Conservation (phyloP, 305 asterid genomes). For the Fraxinus nigra region DNA sequence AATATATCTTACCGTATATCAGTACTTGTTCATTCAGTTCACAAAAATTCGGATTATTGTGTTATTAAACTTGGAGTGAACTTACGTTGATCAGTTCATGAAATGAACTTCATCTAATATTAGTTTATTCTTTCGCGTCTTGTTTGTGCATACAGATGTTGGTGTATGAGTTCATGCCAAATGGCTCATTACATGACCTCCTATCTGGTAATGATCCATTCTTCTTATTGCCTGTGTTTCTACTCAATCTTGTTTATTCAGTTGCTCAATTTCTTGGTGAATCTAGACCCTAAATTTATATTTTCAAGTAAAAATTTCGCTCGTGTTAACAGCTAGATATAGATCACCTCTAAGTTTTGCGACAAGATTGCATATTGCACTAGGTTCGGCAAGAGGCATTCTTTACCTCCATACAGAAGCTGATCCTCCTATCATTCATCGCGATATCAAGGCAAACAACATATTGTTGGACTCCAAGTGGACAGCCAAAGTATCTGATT, state of each 20-base stretch:
- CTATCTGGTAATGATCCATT: constrained; percentile 33
- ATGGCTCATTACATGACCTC: constrained; percentile 50
- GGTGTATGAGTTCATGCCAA: constrained; percentile 55
- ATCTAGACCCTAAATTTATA: background rate
- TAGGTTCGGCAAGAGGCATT: constrained; percentile 80
- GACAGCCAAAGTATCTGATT: constrained; percentile 84
- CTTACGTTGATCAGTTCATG: background rate
- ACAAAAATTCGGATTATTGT: background rate
- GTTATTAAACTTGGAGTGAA: background rate
- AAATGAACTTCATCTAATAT: background rate
- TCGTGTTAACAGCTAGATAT: constrained; percentile 40
- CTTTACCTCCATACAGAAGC: constrained; percentile 94
- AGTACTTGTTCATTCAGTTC: background rate
- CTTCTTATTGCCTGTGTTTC: background rate
- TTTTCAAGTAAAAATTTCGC: background rate
- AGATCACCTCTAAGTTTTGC: constrained; percentile 51
- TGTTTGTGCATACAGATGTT: constrained; percentile 37
- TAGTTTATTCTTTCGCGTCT: background rate
- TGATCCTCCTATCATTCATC: constrained; percentile 82
- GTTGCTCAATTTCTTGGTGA: background rate
- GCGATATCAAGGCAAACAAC: constrained; percentile 87
- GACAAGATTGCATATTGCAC: constrained; percentile 64
- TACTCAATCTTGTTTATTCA: background rate
- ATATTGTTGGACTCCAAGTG: constrained; percentile 73
- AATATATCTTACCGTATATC: background rate